Percentiles rank a stretch among this genome's conserved stretches.
Conservation (phyloP, 768 basidiomycete genomes). For the Mycena crocata region DNA sequence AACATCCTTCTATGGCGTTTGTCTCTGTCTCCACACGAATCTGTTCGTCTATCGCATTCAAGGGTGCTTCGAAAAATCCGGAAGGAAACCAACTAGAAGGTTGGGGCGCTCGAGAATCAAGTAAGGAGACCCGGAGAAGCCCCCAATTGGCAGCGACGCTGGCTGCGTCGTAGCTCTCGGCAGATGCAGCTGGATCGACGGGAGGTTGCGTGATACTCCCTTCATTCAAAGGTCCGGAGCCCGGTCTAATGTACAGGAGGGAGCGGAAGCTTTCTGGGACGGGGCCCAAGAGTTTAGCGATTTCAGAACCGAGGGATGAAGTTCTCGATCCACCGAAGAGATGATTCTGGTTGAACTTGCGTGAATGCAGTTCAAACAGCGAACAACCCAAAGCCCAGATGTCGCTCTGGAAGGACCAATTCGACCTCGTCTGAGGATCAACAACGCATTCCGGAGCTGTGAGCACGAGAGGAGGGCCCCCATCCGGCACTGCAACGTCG, state of each 20-base stretch:
- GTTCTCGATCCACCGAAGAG: neutral
- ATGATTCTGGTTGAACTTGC: neutral
- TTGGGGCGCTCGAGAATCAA: neutral
- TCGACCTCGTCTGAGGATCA: neutral
- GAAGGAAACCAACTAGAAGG: too few relatives aligned
- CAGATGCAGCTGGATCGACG: too few relatives aligned
- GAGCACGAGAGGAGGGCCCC: neutral
- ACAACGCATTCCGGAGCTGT: neutral
- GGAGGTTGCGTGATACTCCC: neutral
- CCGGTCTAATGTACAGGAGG: neutral
- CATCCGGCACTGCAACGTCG: neutral
- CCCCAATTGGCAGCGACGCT: neutral
- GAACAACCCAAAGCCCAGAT: slow-evolving; percentile 5
- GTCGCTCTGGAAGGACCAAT: slow-evolving; percentile 9
- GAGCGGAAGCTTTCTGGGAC: neutral
- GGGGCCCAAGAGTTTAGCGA: neutral
- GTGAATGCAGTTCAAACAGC: slow-evolving; percentile 1
- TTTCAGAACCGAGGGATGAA: neutral
- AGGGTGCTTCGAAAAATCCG: neutral
- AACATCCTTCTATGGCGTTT: neutral
- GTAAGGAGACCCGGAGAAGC: neutral
- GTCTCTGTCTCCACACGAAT: neutral
- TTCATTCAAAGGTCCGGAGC: neutral
- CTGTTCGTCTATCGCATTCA: neutral
- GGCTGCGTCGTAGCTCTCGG: neutral